phyloP scores from a whole-genome alignment of 2,329 filamentous ascomycete species.

The Epichloe amarillans region DNA sequence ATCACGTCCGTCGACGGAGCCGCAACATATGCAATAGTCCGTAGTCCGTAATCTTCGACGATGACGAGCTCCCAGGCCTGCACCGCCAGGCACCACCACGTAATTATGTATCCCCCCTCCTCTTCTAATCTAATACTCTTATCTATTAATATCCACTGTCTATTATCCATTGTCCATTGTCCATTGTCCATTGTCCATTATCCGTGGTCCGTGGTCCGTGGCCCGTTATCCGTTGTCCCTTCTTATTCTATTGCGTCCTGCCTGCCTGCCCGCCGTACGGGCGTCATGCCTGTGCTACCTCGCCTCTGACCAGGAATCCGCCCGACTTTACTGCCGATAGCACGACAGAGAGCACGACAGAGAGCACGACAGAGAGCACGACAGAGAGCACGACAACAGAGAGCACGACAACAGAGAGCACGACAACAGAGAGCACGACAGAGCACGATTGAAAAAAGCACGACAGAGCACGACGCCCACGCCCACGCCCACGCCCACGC shows the following conservation, averaged over 20 bases:
- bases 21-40: no score
- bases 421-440: not conserved
- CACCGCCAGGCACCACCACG: no score
- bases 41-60: no score
- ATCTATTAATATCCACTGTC: no score
- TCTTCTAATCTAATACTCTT: no score
- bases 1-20: no score
- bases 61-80: no score
- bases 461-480: not conserved
- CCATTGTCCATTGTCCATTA: no score
- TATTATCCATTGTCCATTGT: no score
- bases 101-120: no score
- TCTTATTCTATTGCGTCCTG: not conserved
- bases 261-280: not conserved
- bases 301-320: constrained; percentile 4
- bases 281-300: constrained; percentile 6
- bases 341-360: not conserved
- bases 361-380: not conserved
- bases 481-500: no score
- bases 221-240: not conserved
- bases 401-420: constrained; percentile 4
- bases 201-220: rapidly evolving
- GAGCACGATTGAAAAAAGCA: not conserved
- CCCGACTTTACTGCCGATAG: constrained; percentile 7
- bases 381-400: constrained; percentile 1